Percentiles rank a stretch among this genome's conserved stretches.
Conservation (phyloP, 1,284 basidiomycete genomes). For the Rhizoctonia solani region DNA sequence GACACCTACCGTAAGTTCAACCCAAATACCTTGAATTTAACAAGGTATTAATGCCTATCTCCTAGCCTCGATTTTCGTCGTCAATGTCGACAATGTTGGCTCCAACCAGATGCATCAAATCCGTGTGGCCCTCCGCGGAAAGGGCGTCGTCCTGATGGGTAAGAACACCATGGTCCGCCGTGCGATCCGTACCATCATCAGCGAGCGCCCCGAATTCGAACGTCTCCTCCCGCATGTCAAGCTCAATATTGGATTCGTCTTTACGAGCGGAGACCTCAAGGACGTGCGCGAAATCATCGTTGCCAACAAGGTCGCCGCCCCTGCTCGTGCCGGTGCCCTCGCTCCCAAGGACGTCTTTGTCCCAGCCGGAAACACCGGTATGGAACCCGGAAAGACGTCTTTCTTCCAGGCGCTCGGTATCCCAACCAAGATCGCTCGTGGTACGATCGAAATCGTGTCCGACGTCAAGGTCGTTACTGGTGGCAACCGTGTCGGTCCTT, state of each 20-base stretch:
- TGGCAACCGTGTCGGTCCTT: slow-evolving; percentile 92
- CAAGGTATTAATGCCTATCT: too few species aligned
- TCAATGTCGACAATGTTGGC: slow-evolving; percentile 99
- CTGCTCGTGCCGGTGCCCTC: slow-evolving; percentile 96
- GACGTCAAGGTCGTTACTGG: slow-evolving; percentile 95
- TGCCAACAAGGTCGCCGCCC: slow-evolving; percentile 97
- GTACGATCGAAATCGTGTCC: slow-evolving; percentile 99
- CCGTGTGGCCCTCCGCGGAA: slow-evolving; percentile 93
- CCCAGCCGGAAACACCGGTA: slow-evolving; percentile 97
- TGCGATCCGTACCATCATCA: slow-evolving; percentile 87
- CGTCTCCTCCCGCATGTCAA: slow-evolving; percentile 93
- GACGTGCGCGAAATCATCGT: slow-evolving; percentile 91
- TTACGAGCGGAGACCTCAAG: slow-evolving; percentile 92
- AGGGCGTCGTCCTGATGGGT: slow-evolving; percentile 98
- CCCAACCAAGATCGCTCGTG: slow-evolving; percentile 99
- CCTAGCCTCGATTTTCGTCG: slow-evolving; percentile 94
- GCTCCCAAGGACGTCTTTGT: slow-evolving; percentile 92
- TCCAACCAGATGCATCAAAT: slow-evolving; percentile 99
- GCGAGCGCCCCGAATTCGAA: slow-evolving; percentile 93
- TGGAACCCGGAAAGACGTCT: slow-evolving; percentile 99
- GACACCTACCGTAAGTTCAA: slow-evolving; percentile 78
- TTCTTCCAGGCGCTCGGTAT: slow-evolving; percentile 99
- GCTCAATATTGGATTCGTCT: slow-evolving; percentile 99
- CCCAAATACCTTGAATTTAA: neutral
- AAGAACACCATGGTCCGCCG: slow-evolving; percentile 99